phyloP scores from a whole-genome alignment of 1,139 yeast genomes.

The Suhomyces chickasaworum region DNA sequence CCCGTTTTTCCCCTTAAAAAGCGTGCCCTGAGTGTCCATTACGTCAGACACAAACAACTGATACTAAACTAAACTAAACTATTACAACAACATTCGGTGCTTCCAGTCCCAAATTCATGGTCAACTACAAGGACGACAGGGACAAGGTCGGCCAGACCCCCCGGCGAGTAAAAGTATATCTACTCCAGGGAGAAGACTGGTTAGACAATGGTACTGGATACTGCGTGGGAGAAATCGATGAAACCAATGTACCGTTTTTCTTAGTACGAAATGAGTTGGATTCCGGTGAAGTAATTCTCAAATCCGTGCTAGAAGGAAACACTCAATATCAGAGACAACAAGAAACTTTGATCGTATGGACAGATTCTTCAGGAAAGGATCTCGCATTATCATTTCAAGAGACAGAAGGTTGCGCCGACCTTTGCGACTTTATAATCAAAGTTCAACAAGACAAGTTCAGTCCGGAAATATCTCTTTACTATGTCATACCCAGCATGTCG shows the following conservation, averaged over 20 bases:
- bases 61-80: background rate
- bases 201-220: constrained; percentile 91
- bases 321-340: constrained; percentile 92
- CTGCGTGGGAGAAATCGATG: constrained; percentile 70
- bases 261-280: constrained; percentile 74
- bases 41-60: background rate
- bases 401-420: constrained; percentile 80
- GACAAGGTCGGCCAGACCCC: constrained; percentile 34
- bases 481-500: constrained; percentile 57
- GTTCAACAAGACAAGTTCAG: constrained; percentile 63
- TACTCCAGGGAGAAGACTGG: constrained; percentile 83
- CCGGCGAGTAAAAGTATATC: constrained; percentile 85
- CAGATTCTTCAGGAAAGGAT: constrained; percentile 75
- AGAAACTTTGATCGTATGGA: constrained; percentile 94
- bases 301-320: constrained; percentile 67
- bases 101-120: constrained; percentile 1
- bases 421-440: constrained; percentile 77
- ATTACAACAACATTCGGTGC: background rate
- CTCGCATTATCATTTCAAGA: constrained; percentile 93
- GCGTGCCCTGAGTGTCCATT: background rate
- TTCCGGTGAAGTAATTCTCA: constrained; percentile 59
- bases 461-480: constrained; percentile 70
- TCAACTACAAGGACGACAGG: constrained; percentile 4
- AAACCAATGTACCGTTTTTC: constrained; percentile 54
- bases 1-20: background rate